Conservation (phyloP, 75 land plant species). For the Pinus albicaulis region DNA sequence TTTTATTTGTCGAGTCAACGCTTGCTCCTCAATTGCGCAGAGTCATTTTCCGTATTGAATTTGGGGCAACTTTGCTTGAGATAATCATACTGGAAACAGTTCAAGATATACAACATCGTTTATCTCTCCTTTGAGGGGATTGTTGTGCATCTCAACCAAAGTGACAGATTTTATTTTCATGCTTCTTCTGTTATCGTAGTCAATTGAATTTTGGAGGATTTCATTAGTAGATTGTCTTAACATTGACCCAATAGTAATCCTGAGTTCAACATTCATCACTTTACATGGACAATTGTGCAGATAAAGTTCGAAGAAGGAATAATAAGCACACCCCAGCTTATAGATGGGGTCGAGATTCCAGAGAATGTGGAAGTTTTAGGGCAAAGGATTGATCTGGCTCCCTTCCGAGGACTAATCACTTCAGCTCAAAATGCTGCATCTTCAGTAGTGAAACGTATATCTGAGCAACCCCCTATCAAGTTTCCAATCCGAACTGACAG, state of each 20-base stretch:
- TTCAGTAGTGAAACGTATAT: conserved; percentile 71
- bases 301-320: conserved; percentile 83
- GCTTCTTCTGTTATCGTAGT: not conserved
- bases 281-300: conserved; percentile 32
- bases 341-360: conserved; percentile 79
- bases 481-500: conserved; percentile 60
- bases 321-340: conserved; percentile 86
- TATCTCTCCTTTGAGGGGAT: not conserved
- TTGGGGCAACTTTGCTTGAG: too few relatives aligned
- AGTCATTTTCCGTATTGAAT: not conserved
- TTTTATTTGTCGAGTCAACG: too few relatives aligned
- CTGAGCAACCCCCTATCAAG: conserved; percentile 84
- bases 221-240: not conserved
- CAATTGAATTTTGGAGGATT: not conserved
- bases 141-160: not conserved
- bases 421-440: conserved; percentile 85
- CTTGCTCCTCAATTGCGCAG: too few relatives aligned
- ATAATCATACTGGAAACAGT: too few relatives aligned
- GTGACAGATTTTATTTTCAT: not conserved
- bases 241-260: not conserved
- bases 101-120: too few relatives aligned
- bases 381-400: conserved; percentile 74
- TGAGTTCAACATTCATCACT: not conserved
- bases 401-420: conserved; percentile 55
- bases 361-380: conserved; percentile 78